Evolutionary conservation across 257 asterid genomes (phyloP).

Genomic region (Nicotiana benthamiana): DNA sequence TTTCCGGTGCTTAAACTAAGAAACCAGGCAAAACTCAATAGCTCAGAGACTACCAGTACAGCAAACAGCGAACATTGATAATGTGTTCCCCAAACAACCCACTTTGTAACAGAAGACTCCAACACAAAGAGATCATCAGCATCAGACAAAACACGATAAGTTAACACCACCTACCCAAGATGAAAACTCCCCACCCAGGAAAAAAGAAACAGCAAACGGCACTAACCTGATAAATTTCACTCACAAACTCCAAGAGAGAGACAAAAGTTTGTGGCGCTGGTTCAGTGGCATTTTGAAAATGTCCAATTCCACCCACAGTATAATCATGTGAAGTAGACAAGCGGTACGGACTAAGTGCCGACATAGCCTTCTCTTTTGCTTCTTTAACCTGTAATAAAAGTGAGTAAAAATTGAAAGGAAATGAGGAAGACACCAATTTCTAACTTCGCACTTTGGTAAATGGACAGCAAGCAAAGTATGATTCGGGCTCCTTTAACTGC

Average conservation of each 20-base stretch:
- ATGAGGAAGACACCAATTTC: background rate
- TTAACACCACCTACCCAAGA: too few species aligned
- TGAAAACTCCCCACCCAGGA: background rate
- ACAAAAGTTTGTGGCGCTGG: constrained; percentile 58
- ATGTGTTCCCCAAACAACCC: background rate
- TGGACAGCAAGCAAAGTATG: constrained; percentile 1
- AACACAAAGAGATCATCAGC: background rate
- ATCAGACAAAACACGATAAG: too few species aligned
- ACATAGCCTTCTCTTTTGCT: constrained; percentile 87
- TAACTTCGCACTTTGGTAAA: background rate
- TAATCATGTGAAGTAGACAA: constrained; percentile 42
- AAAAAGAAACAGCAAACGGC: constrained; percentile 9
- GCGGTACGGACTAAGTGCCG: constrained; percentile 58
- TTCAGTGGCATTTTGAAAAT: constrained; percentile 44
- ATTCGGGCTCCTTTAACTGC: background rate
- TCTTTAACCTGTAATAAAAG: constrained; percentile 67
- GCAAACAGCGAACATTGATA: background rate
- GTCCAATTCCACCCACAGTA: constrained; percentile 43
- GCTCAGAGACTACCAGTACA: background rate
- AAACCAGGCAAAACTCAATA: background rate
- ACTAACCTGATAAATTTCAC: constrained; percentile 90
- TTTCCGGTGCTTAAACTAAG: background rate
- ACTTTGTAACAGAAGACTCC: background rate
- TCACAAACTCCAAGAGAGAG: constrained; percentile 84
- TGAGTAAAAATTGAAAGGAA: constrained; percentile 3